Percentiles rank a stretch among this genome's conserved stretches.
Evolutionary conservation across 306 rosid genomes (phyloP).

Genomic region (Astragalus glycyphyllos): DNA sequence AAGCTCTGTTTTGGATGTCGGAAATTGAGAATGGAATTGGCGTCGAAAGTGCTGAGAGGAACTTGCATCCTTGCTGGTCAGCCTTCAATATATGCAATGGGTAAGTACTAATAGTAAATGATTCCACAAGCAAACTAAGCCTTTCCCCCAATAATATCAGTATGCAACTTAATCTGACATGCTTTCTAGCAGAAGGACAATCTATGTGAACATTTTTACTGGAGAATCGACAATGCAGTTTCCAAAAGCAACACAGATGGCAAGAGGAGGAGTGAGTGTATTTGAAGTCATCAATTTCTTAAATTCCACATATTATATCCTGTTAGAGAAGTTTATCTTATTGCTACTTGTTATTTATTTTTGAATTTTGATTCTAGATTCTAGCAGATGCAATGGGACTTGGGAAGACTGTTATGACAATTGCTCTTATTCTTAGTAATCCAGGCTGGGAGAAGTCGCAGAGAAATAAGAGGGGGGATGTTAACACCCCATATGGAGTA

Average conservation of each 20-base stretch:
- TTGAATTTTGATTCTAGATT: conserved; percentile 46
- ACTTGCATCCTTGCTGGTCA: conserved; percentile 92
- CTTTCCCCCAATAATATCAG: neutral
- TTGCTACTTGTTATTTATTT: neutral
- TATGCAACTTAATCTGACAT: conserved; percentile 4
- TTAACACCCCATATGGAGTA: conserved; percentile 30
- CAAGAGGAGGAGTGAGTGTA: conserved; percentile 93
- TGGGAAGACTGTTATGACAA: conserved; percentile 95
- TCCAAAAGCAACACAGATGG: conserved; percentile 76
- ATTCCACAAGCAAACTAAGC: neutral
- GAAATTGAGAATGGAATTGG: conserved; percentile 73
- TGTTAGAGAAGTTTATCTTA: conserved; percentile 31
- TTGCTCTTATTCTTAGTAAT: conserved; percentile 73
- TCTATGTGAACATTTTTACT: conserved; percentile 75
- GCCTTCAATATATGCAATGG: conserved; percentile 70
- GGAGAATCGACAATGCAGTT: conserved; percentile 74
- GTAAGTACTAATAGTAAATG: conserved; percentile 51
- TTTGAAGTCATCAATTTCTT: conserved; percentile 14
- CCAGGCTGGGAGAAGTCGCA: conserved; percentile 48
- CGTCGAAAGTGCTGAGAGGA: conserved; percentile 58
- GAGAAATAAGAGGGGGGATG: conserved; percentile 38
- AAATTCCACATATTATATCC: conserved; percentile 1
- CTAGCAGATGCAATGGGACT: conserved; percentile 98
- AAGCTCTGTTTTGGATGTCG: conserved; percentile 88
- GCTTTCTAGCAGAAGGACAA: conserved; percentile 59